A percentile compares a stretch with the other conserved stretches of the same genome.
These are phyloP conservation scores for Scutellaria minor DNA, from an alignment of 257 asterid genomes.

Conservation along the genomic window DNA sequence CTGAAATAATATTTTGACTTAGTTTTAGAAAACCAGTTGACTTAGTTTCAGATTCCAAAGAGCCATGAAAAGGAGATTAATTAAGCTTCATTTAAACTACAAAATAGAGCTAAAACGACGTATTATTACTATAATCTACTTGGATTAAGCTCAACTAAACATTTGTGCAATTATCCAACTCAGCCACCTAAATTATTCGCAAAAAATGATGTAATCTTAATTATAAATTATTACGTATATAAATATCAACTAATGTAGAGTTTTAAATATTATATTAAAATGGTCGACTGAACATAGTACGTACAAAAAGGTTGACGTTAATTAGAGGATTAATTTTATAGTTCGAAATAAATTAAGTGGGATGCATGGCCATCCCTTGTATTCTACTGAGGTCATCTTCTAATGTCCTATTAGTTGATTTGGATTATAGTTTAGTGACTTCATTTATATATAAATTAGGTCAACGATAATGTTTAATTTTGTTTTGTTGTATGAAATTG, in stretches of 20 bases:
- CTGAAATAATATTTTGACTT: no score
- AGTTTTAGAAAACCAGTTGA: slow-evolving; percentile 24
- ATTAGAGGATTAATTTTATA: not conserved
- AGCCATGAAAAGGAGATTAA: slow-evolving; percentile 17
- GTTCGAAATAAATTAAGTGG: slow-evolving; percentile 4
- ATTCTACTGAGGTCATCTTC: slow-evolving; percentile 29
- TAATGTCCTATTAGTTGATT: slow-evolving; percentile 9
- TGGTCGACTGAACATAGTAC: slow-evolving; percentile 16
- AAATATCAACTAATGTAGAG: slow-evolving; percentile 1
- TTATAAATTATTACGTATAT: not conserved
- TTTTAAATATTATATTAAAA: slow-evolving; percentile 12
- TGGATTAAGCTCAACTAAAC: slow-evolving; percentile 18
- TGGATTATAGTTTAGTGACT: slow-evolving; percentile 26
- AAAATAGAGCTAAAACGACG: slow-evolving; percentile 1
- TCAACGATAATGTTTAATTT: not conserved
- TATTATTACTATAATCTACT: slow-evolving; percentile 7
- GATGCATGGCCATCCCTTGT: not conserved
- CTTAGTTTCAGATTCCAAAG: slow-evolving; percentile 22
- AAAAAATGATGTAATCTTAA: slow-evolving; percentile 28
- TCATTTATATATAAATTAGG: slow-evolving; percentile 1
- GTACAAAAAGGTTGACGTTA: slow-evolving; percentile 27
- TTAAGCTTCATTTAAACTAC: slow-evolving; percentile 15
- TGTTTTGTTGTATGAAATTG: not conserved
- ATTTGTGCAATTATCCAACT: not conserved
- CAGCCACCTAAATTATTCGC: slow-evolving; percentile 30